Evolutionary conservation across 192 early-diverging fungal genomes (phyloP).

Genomic region (Ambispora gerdemannii): DNA sequence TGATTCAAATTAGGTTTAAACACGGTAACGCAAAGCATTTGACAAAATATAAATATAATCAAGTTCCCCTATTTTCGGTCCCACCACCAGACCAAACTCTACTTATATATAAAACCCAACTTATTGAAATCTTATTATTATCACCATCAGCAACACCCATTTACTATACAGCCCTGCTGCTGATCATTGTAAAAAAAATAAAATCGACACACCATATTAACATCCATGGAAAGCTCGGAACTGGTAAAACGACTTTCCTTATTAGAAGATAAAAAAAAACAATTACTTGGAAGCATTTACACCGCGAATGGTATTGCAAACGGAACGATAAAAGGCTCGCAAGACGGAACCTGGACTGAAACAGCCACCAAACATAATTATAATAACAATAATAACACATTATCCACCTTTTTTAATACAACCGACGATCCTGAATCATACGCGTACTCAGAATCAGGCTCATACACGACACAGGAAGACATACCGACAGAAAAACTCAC

Average conservation of each 20-base stretch:
- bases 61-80: too few relatives aligned
- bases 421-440: background rate
- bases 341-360: background rate
- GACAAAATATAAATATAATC: too few relatives aligned
- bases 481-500: slow-evolving; percentile 7
- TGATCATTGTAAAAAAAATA: too few relatives aligned
- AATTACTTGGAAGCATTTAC: background rate
- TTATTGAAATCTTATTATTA: too few relatives aligned
- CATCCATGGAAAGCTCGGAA: slow-evolving; percentile 27
- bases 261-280: slow-evolving; percentile 28
- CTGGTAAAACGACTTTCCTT: slow-evolving; percentile 28
- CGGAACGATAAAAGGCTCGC: background rate
- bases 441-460: background rate
- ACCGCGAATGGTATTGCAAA: background rate
- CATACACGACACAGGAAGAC: background rate
- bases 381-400: too few relatives aligned
- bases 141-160: too few relatives aligned
- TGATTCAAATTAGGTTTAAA: too few relatives aligned
- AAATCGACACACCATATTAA: too few relatives aligned
- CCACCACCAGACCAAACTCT: too few relatives aligned
- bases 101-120: too few relatives aligned
- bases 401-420: background rate
- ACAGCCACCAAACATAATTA: background rate
- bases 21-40: too few relatives aligned
- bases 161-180: too few relatives aligned